These are phyloP conservation scores for Phytopythium boreale DNA, from an alignment of 352 stramenopile genomes.

Conservation along the genomic window DNA sequence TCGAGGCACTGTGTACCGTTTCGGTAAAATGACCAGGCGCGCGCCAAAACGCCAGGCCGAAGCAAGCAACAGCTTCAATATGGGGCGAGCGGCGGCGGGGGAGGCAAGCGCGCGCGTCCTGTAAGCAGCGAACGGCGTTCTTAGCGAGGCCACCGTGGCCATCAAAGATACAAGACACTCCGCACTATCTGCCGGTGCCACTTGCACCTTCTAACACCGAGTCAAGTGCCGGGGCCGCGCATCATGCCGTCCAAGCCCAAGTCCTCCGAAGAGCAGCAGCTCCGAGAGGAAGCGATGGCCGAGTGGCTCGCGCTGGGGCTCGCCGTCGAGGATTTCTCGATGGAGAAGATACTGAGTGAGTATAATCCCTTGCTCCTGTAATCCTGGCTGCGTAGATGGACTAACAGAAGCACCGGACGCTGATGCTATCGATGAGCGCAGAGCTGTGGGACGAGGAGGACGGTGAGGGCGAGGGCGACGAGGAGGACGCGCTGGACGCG, in stretches of 20 bases:
- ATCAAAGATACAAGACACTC: no score
- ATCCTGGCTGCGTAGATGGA: not conserved
- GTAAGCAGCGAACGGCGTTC: not conserved
- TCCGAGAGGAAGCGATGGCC: slow-evolving; percentile 67
- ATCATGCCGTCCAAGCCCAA: slow-evolving; percentile 18
- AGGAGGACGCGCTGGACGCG: slow-evolving; percentile 34
- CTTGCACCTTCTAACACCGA: not conserved
- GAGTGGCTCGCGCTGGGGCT: slow-evolving; percentile 72
- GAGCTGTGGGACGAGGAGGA: slow-evolving; percentile 72
- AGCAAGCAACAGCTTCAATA: not conserved
- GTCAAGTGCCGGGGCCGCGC: not conserved
- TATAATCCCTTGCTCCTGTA: not conserved
- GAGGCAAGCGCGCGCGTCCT: slow-evolving; percentile 1
- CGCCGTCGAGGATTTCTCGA: slow-evolving; percentile 60
- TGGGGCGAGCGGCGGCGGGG: not conserved
- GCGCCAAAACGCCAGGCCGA: not conserved
- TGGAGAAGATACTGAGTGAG: slow-evolving; percentile 76
- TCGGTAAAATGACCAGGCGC: not conserved
- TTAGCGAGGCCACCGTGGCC: not conserved
- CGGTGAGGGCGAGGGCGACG: slow-evolving; percentile 30
- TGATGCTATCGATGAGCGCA: slow-evolving; percentile 12
- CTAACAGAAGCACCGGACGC: not conserved
- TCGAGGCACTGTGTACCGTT: not conserved
- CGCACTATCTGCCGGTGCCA: not conserved
- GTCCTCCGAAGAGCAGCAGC: slow-evolving; percentile 34